Evolutionary conservation across 441 rosid species (phyloP), one percentile per base, ranked within the genome.

Genomic region (Isatis lusitanica): DNA sequence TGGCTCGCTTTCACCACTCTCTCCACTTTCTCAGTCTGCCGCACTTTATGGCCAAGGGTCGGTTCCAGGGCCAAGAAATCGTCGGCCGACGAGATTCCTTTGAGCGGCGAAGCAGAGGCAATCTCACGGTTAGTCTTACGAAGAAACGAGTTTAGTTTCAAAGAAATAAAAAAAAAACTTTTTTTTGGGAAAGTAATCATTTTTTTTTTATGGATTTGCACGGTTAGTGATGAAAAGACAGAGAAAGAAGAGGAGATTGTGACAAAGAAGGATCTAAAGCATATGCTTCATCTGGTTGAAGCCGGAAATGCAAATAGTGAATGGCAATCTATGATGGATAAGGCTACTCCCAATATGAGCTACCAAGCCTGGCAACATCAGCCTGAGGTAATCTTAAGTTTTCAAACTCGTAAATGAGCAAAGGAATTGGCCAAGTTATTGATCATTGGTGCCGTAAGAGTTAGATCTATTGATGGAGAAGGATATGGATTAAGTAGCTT

Each of bases 311-410:
- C 85, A 9, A 88, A 80, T 68, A 78, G 83, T 74, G 97, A 92
- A 55, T 94, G 99, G 98, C 99, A 87, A 80, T 71, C 67, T 72
- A 78, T 94, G 85, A 92, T 92, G 99, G 94, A 89, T 66, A 86
- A 79, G 57, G 78, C 87, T 73, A 87, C 94, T 39, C 87, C 94
- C 2, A 92, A 89, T 76, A 83, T 94, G 92, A 72, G 83, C 51
- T 92, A 90, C 73, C 92, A 88, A 77, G 97, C 96, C 44, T 94
- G 96, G 97, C 90, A 91, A 6, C 90, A 85, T 69, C 97, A 95
- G 60, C 96, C 98, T 52, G 87, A 83, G 93, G 97, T 94, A 82
- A 31, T 42, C 50, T 71, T 7, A 35, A 52, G 17, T 30, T 17
- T 63, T 50, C 5, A 39, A 47, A 40, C 35, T 36, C 3, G 11